phyloP scores from a whole-genome alignment of 768 basidiomycete species.

The Leucosporidium yakuticum region DNA sequence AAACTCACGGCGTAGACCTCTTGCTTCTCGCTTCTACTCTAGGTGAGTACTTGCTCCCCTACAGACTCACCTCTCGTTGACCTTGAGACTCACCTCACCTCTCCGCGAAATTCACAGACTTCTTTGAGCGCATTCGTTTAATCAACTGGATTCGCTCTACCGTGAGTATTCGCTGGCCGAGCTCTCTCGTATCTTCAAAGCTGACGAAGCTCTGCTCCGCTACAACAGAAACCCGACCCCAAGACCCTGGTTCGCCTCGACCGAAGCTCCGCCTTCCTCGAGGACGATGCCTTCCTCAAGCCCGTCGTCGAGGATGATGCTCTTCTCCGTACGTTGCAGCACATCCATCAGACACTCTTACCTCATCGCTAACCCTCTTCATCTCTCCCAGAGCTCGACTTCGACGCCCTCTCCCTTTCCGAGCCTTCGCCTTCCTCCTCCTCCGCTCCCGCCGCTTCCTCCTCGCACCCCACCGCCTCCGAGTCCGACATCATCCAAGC shows the following conservation, averaged over 20 bases:
- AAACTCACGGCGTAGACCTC: conserved; percentile 60
- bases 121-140: conserved; percentile 69
- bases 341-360: too few relatives aligned
- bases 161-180: conserved; percentile 44
- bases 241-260: conserved; percentile 35
- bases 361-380: not conserved
- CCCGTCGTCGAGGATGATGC: conserved; percentile 83
- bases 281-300: conserved; percentile 70
- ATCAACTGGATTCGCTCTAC: conserved; percentile 81
- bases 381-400: conserved; percentile 53
- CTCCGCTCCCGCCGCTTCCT: not conserved
- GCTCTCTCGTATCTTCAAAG: not conserved
- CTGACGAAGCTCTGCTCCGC: not conserved
- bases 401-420: conserved; percentile 50
- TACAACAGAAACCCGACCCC: conserved; percentile 53
- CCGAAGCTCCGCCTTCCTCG: conserved; percentile 54
- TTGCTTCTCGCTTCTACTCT: conserved; percentile 51
- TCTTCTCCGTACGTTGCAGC: conserved; percentile 63
- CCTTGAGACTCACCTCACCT: not conserved
- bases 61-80: too few relatives aligned
- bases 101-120: conserved; percentile 48
- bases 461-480: conserved; percentile 43
- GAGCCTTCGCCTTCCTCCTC: conserved; percentile 1
- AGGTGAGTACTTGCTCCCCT: conserved; percentile 48
- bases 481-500: conserved; percentile 48